Percentiles rank a stretch among this genome's conserved stretches.
These are phyloP conservation scores for Cornus controversa DNA, from an alignment of 148 eudicot species.

Conservation along the genomic window DNA sequence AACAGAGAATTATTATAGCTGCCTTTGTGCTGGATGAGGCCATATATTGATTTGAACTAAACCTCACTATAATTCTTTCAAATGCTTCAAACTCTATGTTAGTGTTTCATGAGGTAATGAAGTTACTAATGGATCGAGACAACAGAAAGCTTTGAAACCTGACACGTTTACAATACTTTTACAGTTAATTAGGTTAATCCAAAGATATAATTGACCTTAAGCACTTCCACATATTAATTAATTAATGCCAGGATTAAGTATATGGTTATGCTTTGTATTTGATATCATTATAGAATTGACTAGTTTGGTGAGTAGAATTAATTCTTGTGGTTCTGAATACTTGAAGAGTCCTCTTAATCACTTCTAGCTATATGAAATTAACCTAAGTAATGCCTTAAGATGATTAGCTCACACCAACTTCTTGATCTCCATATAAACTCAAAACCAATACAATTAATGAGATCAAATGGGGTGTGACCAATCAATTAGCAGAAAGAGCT, in stretches of 20 bases:
- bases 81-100: background rate
- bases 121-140: background rate
- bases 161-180: background rate
- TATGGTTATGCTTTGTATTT: background rate
- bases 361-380: background rate
- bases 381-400: too few species aligned
- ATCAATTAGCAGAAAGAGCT: background rate
- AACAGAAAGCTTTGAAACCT: background rate
- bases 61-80: background rate
- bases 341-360: background rate
- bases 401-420: background rate
- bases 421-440: background rate
- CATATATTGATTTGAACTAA: background rate
- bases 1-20: too few species aligned
- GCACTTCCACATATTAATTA: background rate
- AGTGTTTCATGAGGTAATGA: background rate
- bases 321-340: background rate
- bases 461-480: background rate
- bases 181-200: background rate
- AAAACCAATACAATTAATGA: background rate
- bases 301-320: background rate
- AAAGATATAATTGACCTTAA: background rate
- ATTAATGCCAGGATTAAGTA: background rate
- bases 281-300: background rate
- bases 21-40: too few species aligned